Evolutionary conservation across 1,284 basidiomycete species (phyloP).

Genomic region (Microbotryum silenes-acaulis): DNA sequence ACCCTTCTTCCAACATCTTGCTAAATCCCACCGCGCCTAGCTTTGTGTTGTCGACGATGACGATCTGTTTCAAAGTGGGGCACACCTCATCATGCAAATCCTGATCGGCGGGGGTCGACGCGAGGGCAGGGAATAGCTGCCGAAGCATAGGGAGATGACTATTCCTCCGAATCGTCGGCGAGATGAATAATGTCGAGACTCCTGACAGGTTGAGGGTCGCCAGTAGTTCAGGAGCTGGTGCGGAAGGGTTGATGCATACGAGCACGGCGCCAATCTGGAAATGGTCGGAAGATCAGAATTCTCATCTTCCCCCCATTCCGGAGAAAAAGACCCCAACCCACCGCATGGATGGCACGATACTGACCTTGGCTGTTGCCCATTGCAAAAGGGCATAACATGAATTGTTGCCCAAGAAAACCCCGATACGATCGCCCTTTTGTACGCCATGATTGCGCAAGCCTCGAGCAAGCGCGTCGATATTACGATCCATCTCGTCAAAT

Average conservation of each 20-base stretch:
- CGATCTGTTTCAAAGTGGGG: not conserved
- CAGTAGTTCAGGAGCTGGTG: conserved; percentile 62
- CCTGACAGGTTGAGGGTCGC: conserved; percentile 8
- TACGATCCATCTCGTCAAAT: conserved; percentile 59
- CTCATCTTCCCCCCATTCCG: not conserved
- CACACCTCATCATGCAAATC: not conserved
- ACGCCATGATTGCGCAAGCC: conserved; percentile 65
- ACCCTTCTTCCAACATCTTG: conserved; percentile 1
- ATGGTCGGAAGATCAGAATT: not conserved
- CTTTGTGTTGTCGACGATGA: conserved; percentile 10
- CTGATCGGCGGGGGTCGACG: not conserved
- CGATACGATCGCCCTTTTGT: conserved; percentile 66
- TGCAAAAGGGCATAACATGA: conserved; percentile 72
- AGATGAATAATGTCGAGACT: conserved; percentile 4
- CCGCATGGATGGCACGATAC: not conserved
- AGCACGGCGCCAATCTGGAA: conserved; percentile 63
- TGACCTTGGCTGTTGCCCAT: conserved; percentile 59
- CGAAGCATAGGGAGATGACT: conserved; percentile 6
- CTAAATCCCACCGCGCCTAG: conserved; percentile 3
- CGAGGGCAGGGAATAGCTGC: conserved; percentile 1
- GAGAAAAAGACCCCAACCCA: not conserved
- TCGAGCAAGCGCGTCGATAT: conserved; percentile 59
- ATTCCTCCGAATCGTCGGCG: conserved; percentile 8
- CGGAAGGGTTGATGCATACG: conserved; percentile 74
- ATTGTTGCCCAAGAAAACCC: conserved; percentile 58